Evolutionary conservation across 805 yeast genomes (phyloP).

Genomic region (Wickerhamomyces ciferrii): DNA sequence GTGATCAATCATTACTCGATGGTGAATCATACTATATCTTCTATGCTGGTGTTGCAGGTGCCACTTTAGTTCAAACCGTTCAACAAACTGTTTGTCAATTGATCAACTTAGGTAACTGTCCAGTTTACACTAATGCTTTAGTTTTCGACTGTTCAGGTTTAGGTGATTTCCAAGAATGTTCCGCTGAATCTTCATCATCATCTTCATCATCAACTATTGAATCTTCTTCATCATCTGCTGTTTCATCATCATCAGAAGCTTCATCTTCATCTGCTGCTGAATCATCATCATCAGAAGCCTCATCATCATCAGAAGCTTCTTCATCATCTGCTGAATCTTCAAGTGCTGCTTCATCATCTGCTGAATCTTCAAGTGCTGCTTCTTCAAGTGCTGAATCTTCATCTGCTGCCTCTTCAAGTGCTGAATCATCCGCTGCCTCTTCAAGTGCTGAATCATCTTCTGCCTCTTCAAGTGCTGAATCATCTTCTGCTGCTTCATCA

Average conservation of each 20-base stretch:
- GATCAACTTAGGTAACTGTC: not conserved
- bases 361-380: not conserved
- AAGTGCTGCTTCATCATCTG: not conserved
- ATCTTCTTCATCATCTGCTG: not conserved
- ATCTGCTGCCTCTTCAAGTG: constrained; percentile 24
- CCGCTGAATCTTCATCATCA: not conserved
- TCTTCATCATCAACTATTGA: not conserved
- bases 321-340: not conserved
- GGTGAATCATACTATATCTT: not conserved
- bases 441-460: constrained; percentile 3
- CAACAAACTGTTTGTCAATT: not conserved
- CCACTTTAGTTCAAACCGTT: not conserved
- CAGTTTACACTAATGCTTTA: not conserved
- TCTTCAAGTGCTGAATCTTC: not conserved
- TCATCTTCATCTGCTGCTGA: not conserved
- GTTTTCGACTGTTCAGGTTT: not conserved
- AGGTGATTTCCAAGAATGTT: not conserved
- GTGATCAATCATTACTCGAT: not conserved
- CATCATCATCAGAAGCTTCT: not conserved
- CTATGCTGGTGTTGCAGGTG: not conserved
- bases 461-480: constrained; percentile 24
- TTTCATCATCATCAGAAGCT: not conserved
- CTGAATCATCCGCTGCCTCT: constrained; percentile 36
- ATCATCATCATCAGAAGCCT: not conserved
- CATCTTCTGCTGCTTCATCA: constrained; percentile 24